These are phyloP conservation scores for Lunularia cruciata DNA, from an alignment of 225 moss, liverwort and hornwort species.

Conservation along the genomic window DNA sequence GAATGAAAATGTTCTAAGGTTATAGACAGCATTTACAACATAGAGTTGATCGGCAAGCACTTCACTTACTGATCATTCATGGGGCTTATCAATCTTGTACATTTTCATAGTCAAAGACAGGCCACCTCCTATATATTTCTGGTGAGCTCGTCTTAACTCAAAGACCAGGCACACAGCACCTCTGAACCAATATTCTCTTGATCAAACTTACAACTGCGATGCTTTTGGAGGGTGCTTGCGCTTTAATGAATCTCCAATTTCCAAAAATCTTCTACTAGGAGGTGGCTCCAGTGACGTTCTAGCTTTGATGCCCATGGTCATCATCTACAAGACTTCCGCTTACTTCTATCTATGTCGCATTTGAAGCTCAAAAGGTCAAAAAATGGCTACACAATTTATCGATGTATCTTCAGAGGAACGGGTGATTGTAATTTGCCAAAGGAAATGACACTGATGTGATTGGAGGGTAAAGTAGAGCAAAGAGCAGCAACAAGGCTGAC, in stretches of 20 bases:
- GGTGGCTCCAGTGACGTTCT: slow-evolving; percentile 75
- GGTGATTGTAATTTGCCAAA: too few relatives aligned
- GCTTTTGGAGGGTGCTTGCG: slow-evolving; percentile 53
- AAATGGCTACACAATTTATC: too few relatives aligned
- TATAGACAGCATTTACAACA: slow-evolving; percentile 32
- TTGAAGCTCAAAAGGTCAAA: too few relatives aligned
- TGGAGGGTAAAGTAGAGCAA: too few relatives aligned
- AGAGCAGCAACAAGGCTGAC: too few relatives aligned
- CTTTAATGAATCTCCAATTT: slow-evolving; percentile 65
- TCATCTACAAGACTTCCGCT: slow-evolving; percentile 64
- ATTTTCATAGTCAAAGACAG: slow-evolving; percentile 76
- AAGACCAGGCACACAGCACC: too few relatives aligned
- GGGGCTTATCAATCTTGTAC: slow-evolving; percentile 87
- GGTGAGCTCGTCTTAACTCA: too few relatives aligned
- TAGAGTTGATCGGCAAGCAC: too few relatives aligned
- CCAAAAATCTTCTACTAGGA: slow-evolving; percentile 56
- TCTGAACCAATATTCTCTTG: slow-evolving; percentile 71
- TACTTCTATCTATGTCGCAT: slow-evolving; percentile 77
- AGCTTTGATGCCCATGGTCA: slow-evolving; percentile 68
- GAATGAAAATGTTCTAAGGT: too few relatives aligned
- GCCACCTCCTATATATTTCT: slow-evolving; percentile 86
- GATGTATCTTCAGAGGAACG: too few relatives aligned
- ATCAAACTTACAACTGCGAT: slow-evolving; percentile 78
- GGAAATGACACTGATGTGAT: too few relatives aligned
- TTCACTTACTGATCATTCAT: too few relatives aligned